Conservation (phyloP, 129 eudicot species). For the Flaveria bidentis region DNA sequence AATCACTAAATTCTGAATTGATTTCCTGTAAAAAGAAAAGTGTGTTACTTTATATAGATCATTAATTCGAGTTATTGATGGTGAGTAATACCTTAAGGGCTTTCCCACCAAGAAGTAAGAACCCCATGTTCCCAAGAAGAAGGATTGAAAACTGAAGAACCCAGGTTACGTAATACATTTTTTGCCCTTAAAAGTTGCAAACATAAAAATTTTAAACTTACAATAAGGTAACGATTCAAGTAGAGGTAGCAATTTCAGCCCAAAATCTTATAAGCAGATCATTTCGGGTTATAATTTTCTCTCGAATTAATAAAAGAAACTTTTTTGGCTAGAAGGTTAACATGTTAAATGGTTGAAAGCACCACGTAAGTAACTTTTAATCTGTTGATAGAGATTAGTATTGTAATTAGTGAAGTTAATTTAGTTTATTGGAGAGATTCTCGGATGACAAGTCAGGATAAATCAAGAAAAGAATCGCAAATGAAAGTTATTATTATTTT, state of each 20-base stretch:
- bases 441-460: no score
- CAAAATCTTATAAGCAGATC: background rate
- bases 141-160: conserved; percentile 49
- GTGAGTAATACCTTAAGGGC: conserved; percentile 48
- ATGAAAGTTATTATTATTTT: no score
- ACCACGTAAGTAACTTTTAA: background rate
- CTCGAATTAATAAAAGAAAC: background rate
- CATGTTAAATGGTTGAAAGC: background rate
- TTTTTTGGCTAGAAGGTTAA: background rate
- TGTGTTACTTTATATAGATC: background rate
- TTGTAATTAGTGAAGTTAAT: no score
- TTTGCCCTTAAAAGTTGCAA: conserved; percentile 31
- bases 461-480: no score
- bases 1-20: conserved; percentile 43
- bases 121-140: conserved; percentile 56
- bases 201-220: background rate
- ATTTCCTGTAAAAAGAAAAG: conserved; percentile 40
- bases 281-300: background rate
- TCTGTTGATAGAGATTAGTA: background rate
- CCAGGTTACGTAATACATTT: conserved; percentile 51
- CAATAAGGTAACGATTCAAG: background rate
- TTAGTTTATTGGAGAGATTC: no score
- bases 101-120: conserved; percentile 57
- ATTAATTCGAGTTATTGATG: background rate
- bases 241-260: background rate